Conservation (phyloP, 140 eudicot species). For the Ambrosia hybrid region DNA sequence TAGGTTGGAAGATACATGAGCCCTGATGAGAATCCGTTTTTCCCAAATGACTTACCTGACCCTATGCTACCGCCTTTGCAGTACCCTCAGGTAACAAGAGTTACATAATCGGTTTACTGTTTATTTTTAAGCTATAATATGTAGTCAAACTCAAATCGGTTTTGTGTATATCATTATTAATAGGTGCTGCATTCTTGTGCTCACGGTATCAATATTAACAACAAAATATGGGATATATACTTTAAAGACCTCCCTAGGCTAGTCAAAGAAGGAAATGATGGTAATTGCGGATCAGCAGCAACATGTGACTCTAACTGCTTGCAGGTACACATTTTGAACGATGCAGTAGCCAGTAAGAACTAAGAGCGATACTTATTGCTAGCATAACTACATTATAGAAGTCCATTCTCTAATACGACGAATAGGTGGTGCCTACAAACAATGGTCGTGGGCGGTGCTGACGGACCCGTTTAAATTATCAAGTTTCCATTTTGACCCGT, state of each 20-base stretch:
- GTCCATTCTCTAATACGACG: not conserved
- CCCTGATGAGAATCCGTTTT: conserved; percentile 97
- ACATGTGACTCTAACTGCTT: conserved; percentile 82
- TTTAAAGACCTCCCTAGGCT: conserved; percentile 47
- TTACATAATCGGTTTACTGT: too few species aligned
- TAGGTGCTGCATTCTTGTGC: conserved; percentile 81
- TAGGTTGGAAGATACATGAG: conserved; percentile 90
- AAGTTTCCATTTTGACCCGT: not conserved
- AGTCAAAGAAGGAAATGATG: conserved; percentile 85
- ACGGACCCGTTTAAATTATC: not conserved
- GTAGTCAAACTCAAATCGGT: not conserved
- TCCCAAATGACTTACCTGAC: conserved; percentile 62
- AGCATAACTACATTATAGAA: not conserved
- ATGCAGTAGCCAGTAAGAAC: not conserved
- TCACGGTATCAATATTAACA: conserved; percentile 69
- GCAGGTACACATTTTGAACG: conserved; percentile 52
- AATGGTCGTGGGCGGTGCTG: not conserved
- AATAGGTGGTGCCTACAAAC: not conserved
- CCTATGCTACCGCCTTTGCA: too few species aligned
- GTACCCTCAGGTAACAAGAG: too few species aligned
- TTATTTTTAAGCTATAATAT: too few species aligned
- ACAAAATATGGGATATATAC: conserved; percentile 80
- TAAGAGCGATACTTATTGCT: not conserved
- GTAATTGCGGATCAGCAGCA: conserved; percentile 86
- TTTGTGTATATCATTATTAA: not conserved